Evolutionary conservation across 768 basidiomycete genomes (phyloP).

Genomic region (Mycena haematopus): DNA sequence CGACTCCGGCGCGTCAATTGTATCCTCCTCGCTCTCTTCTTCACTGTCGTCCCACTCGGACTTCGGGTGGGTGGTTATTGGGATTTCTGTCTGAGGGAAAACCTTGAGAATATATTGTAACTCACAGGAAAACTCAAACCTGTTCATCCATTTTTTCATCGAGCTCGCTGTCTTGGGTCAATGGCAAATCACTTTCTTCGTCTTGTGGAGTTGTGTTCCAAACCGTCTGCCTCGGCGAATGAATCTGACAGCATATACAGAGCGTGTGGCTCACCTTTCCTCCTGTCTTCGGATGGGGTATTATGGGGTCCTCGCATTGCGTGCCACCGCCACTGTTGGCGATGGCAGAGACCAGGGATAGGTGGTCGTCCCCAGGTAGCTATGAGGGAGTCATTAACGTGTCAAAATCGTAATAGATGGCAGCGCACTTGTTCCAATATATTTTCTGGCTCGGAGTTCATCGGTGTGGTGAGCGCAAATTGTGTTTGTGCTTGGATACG

Average conservation of each 20-base stretch:
- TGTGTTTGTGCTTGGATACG: constrained; percentile 10
- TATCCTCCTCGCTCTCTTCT: neutral
- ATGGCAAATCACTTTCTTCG: neutral
- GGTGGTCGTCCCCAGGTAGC: neutral
- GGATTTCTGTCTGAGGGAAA: neutral
- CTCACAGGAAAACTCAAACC: neutral
- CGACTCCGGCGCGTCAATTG: neutral
- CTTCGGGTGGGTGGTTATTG: neutral
- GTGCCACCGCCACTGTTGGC: neutral
- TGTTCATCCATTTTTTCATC: neutral
- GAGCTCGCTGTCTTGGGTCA: neutral
- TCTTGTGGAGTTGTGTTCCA: neutral
- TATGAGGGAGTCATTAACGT: neutral
- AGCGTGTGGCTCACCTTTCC: constrained; percentile 3
- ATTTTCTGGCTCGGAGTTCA: neutral
- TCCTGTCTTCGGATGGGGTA: neutral
- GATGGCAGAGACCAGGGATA: neutral
- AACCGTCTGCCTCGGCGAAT: neutral
- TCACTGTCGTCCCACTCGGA: constrained; percentile 10
- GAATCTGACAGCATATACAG: neutral
- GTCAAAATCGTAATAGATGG: neutral
- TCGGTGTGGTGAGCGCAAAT: too few relatives aligned
- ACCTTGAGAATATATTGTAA: neutral
- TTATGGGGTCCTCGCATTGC: neutral
- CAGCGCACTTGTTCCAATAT: neutral